Conservation (phyloP, 2,329 filamentous ascomycete genomes). For the Paracoccidioides lutzii region DNA sequence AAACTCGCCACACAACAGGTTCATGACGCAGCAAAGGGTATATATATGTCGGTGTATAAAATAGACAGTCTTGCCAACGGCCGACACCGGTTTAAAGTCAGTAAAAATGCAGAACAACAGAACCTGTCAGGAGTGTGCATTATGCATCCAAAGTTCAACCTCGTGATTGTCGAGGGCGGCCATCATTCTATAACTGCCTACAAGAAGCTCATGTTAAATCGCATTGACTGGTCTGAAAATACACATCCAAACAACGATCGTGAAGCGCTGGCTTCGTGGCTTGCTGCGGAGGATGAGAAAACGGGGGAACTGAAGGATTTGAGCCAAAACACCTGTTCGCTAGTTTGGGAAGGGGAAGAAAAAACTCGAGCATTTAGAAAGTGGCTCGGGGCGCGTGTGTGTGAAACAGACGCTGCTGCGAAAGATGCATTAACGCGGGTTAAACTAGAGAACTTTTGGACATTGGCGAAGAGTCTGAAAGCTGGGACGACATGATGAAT, state of each 20-base stretch:
- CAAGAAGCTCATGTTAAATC: conserved; percentile 84
- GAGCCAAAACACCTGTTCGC: conserved; percentile 62
- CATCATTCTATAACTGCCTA: conserved; percentile 70
- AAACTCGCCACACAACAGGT: conserved; percentile 75
- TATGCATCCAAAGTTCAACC: conserved; percentile 75
- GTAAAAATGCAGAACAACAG: conserved; percentile 81
- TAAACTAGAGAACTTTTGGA: conserved; percentile 96
- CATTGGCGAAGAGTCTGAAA: conserved; percentile 59
- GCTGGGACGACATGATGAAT: neutral
- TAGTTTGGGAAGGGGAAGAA: conserved; percentile 86
- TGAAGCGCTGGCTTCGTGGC: conserved; percentile 55
- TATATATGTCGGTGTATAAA: conserved; percentile 78
- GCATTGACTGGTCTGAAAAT: conserved; percentile 92
- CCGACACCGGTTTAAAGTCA: conserved; percentile 85
- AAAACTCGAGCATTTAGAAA: conserved; percentile 70
- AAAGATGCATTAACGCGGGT: conserved; percentile 63
- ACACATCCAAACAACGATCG: conserved; percentile 51
- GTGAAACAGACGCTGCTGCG: conserved; percentile 82
- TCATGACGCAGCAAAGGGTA: conserved; percentile 74
- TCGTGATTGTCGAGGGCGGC: conserved; percentile 87
- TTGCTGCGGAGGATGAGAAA: conserved; percentile 64
- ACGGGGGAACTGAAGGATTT: conserved; percentile 65
- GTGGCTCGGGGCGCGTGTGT: conserved; percentile 72
- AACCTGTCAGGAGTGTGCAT: conserved; percentile 81
- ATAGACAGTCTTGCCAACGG: conserved; percentile 83